Evolutionary conservation across 208 protist species (phyloP).

Genomic region (Sergeia podlipaevii): DNA sequence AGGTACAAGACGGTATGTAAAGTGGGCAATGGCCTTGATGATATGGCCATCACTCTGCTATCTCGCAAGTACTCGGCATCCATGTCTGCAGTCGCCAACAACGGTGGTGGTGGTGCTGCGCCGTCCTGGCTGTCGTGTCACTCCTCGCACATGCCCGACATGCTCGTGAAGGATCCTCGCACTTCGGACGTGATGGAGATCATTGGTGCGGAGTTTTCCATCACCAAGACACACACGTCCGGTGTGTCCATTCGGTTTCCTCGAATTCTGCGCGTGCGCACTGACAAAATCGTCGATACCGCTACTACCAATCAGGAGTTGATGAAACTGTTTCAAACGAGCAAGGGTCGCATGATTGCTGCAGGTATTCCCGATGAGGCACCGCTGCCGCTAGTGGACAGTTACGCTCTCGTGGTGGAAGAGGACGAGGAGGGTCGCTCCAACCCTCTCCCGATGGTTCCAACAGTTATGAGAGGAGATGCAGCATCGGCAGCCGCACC

Average conservation of each 20-base stretch:
- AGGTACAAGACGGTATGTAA: conserved; percentile 82
- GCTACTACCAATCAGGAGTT: conserved; percentile 60
- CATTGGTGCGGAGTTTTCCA: conserved; percentile 59
- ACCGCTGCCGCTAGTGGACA: conserved; percentile 15
- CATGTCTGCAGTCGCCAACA: conserved; percentile 28
- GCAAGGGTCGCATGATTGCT: conserved; percentile 11
- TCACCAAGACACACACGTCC: conserved; percentile 34
- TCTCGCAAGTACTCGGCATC: conserved; percentile 29
- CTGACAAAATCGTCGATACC: conserved; percentile 62
- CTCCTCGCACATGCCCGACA: conserved; percentile 50
- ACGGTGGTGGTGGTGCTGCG: conserved; percentile 1
- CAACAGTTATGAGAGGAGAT: neutral
- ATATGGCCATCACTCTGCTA: conserved; percentile 43
- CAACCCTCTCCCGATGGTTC: neutral
- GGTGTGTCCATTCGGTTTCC: conserved; percentile 77
- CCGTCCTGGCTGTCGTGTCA: conserved; percentile 51
- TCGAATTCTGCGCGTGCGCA: conserved; percentile 49
- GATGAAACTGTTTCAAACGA: conserved; percentile 27
- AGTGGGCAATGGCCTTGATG: conserved; percentile 59
- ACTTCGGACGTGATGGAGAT: conserved; percentile 74
- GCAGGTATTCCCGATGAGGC: conserved; percentile 15
- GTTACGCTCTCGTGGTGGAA: conserved; percentile 15
- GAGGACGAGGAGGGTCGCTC: conserved; percentile 10
- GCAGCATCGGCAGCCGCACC: neutral
- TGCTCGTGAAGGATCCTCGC: conserved; percentile 48